Percentiles rank a stretch among this genome's conserved stretches.
Conservation (phyloP, 371 early-diverging fungal genomes). For the Syncephalastrum sp. region DNA sequence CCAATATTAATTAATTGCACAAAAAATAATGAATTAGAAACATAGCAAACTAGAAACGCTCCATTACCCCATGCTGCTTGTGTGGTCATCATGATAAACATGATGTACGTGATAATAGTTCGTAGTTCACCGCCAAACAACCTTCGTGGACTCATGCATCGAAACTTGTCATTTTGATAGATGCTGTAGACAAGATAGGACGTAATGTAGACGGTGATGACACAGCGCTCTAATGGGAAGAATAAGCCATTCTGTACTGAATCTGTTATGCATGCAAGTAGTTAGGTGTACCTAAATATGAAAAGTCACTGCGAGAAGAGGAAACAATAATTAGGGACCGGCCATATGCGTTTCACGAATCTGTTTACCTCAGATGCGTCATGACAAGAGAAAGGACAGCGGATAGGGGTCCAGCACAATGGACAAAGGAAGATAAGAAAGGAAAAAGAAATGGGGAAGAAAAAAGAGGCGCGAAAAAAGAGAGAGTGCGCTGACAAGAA, state of each 20-base stretch:
- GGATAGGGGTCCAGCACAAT: too few species aligned
- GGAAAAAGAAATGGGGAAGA: background rate
- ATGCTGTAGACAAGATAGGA: slow-evolving; percentile 28
- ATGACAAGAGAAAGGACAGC: background rate
- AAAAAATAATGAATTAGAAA: background rate
- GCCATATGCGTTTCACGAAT: background rate
- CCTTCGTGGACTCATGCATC: slow-evolving; percentile 35
- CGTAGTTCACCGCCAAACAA: slow-evolving; percentile 40
- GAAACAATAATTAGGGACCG: background rate
- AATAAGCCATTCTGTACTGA: too few species aligned
- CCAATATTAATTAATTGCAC: background rate
- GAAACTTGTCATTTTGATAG: slow-evolving; percentile 33
- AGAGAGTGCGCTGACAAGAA: background rate
- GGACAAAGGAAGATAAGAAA: background rate
- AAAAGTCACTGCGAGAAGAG: slow-evolving; percentile 2
- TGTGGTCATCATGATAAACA: slow-evolving; percentile 37
- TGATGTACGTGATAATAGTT: slow-evolving; percentile 41
- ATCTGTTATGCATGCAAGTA: too few species aligned
- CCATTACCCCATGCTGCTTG: slow-evolving; percentile 41
- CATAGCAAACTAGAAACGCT: background rate
- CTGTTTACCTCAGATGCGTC: slow-evolving; percentile 10
- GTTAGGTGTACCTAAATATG: slow-evolving; percentile 3
- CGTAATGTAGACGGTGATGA: slow-evolving; percentile 29
- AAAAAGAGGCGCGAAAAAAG: background rate
- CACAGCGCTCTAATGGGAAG: slow-evolving; percentile 29